These are phyloP conservation scores for Silene latifolia DNA, from an alignment of 148 eudicot genomes.

Conservation along the genomic window DNA sequence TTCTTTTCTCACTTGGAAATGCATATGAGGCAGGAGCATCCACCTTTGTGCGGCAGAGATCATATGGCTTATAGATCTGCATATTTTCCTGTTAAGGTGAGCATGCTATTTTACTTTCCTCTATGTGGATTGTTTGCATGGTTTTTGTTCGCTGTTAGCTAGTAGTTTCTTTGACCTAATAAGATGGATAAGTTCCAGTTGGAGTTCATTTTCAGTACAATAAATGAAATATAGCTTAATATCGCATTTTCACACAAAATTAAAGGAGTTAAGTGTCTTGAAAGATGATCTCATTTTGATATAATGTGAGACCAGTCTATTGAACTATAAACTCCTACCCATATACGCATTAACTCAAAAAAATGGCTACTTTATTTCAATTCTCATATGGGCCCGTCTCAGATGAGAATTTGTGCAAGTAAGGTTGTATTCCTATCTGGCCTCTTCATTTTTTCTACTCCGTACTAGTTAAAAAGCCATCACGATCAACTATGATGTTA, in stretches of 20 bases:
- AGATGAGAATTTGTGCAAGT: background rate
- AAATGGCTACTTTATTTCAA: too few relatives aligned
- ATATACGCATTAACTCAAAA: too few relatives aligned
- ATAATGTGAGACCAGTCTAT: too few relatives aligned
- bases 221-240: background rate
- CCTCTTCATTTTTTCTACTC: background rate
- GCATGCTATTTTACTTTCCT: background rate
- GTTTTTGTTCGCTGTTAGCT: background rate
- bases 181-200: too few relatives aligned
- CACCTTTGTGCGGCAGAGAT: slow-evolving; percentile 98
- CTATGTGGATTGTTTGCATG: background rate
- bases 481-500: background rate
- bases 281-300: too few relatives aligned
- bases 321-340: too few relatives aligned
- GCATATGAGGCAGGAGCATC: slow-evolving; percentile 98
- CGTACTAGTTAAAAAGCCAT: too few relatives aligned
- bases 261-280: too few relatives aligned
- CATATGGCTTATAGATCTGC: slow-evolving; percentile 99
- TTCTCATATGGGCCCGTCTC: background rate
- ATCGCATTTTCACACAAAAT: background rate
- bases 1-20: slow-evolving; percentile 98
- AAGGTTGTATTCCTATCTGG: too few relatives aligned
- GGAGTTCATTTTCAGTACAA: too few relatives aligned
- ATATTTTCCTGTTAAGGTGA: slow-evolving; percentile 93
- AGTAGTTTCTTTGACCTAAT: background rate